Base-by-base conservation (phyloP, 352 stramenopile genomes). In the Phytophthora brassicae region DNA sequence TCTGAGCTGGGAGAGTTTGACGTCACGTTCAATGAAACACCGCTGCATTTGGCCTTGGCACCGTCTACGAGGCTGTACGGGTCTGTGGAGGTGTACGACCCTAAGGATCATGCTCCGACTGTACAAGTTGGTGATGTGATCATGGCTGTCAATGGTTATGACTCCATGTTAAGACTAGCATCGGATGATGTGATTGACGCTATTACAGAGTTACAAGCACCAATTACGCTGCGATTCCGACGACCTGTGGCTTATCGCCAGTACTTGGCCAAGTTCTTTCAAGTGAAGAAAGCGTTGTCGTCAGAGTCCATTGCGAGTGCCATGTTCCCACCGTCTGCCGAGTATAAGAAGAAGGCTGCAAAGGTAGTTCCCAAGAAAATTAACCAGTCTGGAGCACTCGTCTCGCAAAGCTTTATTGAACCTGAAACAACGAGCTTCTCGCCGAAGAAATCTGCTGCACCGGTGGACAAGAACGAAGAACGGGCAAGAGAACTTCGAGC, bases 31-130 rank as follows among this genome's bases (percentile, higher is more conserved):
- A 60, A 76, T 8, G 62, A 80, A n/a, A 72, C 66, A 8, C 81
- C 84, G 3, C 56, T 90, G 13, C 68, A 70, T 33, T 56, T 92
- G 23, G 56, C 63, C 50, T 56, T 92, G 13, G 79, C 79, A 8
- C 77, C 84, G 41, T 89, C 79, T 6, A 92, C 84, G 8, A 73
- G 84, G n/a, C 58, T 88, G 13, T 92, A 92, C 53, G 84, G 79
- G 5, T 86, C 79, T 0, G 77, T 92, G 19, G 84, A 92, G 64
- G 69, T 92, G 22, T 87, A 89, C 60, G 76, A 90, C 50, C 74
- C 79, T 2, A 86, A 85, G 47, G 20, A 68, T 1, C 70, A 86
- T 38, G 60, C 67, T 0, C 69, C 68, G 2, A 54, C 51, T 16
- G 57, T 89, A 13, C 70, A 88, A 44, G 74, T 90, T 16, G 81